phyloP scores from a whole-genome alignment of 805 yeast species.

The Dipodascus geniculatus region DNA sequence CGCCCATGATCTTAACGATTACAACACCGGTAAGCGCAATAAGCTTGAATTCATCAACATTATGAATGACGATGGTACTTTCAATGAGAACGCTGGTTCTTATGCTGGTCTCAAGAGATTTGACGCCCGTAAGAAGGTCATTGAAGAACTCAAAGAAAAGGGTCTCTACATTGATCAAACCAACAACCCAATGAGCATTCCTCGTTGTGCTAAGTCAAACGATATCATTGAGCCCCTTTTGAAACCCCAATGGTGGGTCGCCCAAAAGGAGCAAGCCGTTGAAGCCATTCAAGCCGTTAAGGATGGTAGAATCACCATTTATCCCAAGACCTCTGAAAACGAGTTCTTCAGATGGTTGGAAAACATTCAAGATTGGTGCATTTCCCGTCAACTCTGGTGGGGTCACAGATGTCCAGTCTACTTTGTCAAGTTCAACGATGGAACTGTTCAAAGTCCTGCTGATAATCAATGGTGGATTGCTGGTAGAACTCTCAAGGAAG shows the following conservation, averaged over 20 bases:
- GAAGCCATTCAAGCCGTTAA: constrained; percentile 79
- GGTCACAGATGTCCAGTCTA: constrained; percentile 98
- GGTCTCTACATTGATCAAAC: constrained; percentile 74
- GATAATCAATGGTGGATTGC: constrained; percentile 80
- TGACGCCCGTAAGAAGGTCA: constrained; percentile 80
- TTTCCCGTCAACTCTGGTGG: constrained; percentile 90
- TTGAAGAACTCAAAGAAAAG: constrained; percentile 61
- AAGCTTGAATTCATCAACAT: constrained; percentile 80
- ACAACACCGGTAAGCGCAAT: constrained; percentile 90
- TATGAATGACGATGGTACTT: constrained; percentile 79
- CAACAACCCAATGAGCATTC: constrained; percentile 94
- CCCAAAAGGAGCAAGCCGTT: constrained; percentile 78
- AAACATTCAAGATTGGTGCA: constrained; percentile 98
- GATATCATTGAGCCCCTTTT: constrained; percentile 92
- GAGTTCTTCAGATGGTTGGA: constrained; percentile 95
- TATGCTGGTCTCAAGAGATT: constrained; percentile 88
- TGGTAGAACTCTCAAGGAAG: constrained; percentile 76
- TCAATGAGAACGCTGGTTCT: constrained; percentile 82
- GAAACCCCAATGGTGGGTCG: constrained; percentile 99
- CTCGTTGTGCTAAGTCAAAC: constrained; percentile 91
- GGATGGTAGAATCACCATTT: constrained; percentile 66
- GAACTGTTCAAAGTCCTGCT: constrained; percentile 39
- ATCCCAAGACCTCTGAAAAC: constrained; percentile 81
- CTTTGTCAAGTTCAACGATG: constrained; percentile 69
- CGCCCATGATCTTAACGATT: constrained; percentile 96